phyloP scores from a whole-genome alignment of 192 early-diverging fungal species.

The Coemansia umbellata region DNA sequence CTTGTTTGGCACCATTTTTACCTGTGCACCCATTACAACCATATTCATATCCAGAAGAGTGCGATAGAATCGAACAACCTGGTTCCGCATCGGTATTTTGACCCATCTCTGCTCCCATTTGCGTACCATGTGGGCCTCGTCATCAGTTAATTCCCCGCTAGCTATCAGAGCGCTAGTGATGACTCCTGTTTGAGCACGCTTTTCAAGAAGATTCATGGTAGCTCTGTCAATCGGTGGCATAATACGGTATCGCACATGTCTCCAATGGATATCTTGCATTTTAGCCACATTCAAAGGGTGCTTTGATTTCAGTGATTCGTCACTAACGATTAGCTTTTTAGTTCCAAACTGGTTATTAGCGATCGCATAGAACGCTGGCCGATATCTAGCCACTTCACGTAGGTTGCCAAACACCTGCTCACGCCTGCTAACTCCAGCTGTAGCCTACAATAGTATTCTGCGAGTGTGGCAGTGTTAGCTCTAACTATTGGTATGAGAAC shows the following conservation, averaged over 20 bases:
- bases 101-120: slow-evolving; percentile 36
- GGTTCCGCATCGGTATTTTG: slow-evolving; percentile 16
- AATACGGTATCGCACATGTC: slow-evolving; percentile 7
- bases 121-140: background rate
- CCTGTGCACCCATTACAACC: slow-evolving; percentile 10
- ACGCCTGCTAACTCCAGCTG: slow-evolving; percentile 13
- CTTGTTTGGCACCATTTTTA: slow-evolving; percentile 11
- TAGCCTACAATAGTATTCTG: slow-evolving; percentile 18
- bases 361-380: slow-evolving; percentile 42
- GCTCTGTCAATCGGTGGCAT: slow-evolving; percentile 23
- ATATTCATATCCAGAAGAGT: slow-evolving; percentile 17
- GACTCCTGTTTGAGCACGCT: slow-evolving; percentile 21
- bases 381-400: slow-evolving; percentile 18
- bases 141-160: background rate
- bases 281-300: slow-evolving; percentile 43
- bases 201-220: slow-evolving; percentile 29
- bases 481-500: background rate
- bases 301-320: slow-evolving; percentile 13
- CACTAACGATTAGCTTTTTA: slow-evolving; percentile 16
- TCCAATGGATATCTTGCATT: slow-evolving; percentile 38
- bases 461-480: background rate
- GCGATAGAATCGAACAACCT: slow-evolving; percentile 31
- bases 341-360: slow-evolving; percentile 25
- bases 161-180: background rate
- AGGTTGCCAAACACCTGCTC: slow-evolving; percentile 38